These are phyloP conservation scores for Neurospora tetrasperma DNA, from an alignment of 495 filamentous ascomycete species.

Conservation along the genomic window DNA sequence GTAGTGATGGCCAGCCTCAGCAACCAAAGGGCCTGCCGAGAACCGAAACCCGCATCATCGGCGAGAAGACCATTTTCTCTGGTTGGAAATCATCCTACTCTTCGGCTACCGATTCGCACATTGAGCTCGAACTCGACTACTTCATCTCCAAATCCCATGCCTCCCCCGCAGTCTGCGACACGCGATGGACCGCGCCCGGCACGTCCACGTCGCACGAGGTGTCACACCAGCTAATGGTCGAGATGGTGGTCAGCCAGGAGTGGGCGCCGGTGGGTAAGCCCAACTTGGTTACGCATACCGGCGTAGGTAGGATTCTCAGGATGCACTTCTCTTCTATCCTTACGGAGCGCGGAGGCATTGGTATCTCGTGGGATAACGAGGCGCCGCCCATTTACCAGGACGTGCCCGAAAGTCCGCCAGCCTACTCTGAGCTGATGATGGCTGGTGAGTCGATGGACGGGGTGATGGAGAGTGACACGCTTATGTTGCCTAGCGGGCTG, in stretches of 20 bases:
- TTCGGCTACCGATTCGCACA: slow-evolving; percentile 50
- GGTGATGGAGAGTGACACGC: not conserved
- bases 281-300: slow-evolving; percentile 70
- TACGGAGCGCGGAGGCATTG: slow-evolving; percentile 76
- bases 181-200: slow-evolving; percentile 53
- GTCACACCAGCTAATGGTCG: slow-evolving; percentile 75
- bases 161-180: slow-evolving; percentile 60
- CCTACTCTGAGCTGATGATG: slow-evolving; percentile 42
- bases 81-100: slow-evolving; percentile 98
- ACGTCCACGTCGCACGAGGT: slow-evolving; percentile 42
- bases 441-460: slow-evolving; percentile 11
- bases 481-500: not conserved
- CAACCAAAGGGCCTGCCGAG: slow-evolving; percentile 65
- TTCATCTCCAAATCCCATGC: slow-evolving; percentile 43
- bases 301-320: slow-evolving; percentile 78
- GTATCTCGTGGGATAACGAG: slow-evolving; percentile 97
- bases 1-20: slow-evolving; percentile 32
- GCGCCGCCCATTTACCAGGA: slow-evolving; percentile 90
- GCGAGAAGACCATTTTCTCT: slow-evolving; percentile 29
- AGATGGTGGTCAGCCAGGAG: slow-evolving; percentile 92
- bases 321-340: slow-evolving; percentile 81
- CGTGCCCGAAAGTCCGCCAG: slow-evolving; percentile 78
- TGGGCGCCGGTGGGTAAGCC: slow-evolving; percentile 63
- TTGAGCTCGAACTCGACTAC: slow-evolving; percentile 77
- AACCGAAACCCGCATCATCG: slow-evolving; percentile 65